Conservation (phyloP, 2,329 filamentous ascomycete species). For the Colletotrichum sp. region DNA sequence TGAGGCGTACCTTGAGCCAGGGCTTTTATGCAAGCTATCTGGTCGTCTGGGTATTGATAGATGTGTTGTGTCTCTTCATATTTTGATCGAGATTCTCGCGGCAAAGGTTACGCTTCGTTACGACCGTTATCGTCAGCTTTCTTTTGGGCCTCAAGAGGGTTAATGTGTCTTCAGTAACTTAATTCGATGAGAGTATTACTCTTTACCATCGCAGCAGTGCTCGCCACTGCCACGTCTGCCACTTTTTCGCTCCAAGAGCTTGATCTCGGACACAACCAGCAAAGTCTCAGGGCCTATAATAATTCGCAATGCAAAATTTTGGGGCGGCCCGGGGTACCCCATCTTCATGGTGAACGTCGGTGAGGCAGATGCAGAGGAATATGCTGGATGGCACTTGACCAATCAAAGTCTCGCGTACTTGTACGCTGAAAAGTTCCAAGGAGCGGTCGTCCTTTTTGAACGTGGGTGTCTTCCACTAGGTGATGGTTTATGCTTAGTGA, state of each 20-base stretch:
- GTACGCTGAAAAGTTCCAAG: constrained; percentile 7
- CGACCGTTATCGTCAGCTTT: not conserved
- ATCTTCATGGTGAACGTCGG: constrained; percentile 15
- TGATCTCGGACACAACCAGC: not conserved
- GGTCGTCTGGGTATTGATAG: not conserved
- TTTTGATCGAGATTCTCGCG: not conserved
- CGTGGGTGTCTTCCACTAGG: not conserved
- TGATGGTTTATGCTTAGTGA: no score
- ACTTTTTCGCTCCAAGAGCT: not conserved
- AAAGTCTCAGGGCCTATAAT: not conserved
- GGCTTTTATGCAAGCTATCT: not conserved
- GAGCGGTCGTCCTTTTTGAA: constrained; percentile 13
- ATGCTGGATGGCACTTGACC: not conserved
- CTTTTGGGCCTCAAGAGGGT: not conserved
- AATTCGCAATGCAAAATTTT: not conserved
- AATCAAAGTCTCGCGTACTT: not conserved
- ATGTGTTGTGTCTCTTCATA: not conserved
- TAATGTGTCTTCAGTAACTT: not conserved
- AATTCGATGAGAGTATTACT: not conserved
- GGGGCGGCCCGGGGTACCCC: constrained; percentile 6
- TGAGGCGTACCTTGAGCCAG: not conserved
- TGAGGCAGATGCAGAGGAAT: not conserved
- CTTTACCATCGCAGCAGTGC: not conserved
- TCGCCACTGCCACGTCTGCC: not conserved
- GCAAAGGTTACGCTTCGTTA: not conserved